Conservation (phyloP, 2,329 filamentous ascomycete species). For the Basipetospora sp. region DNA sequence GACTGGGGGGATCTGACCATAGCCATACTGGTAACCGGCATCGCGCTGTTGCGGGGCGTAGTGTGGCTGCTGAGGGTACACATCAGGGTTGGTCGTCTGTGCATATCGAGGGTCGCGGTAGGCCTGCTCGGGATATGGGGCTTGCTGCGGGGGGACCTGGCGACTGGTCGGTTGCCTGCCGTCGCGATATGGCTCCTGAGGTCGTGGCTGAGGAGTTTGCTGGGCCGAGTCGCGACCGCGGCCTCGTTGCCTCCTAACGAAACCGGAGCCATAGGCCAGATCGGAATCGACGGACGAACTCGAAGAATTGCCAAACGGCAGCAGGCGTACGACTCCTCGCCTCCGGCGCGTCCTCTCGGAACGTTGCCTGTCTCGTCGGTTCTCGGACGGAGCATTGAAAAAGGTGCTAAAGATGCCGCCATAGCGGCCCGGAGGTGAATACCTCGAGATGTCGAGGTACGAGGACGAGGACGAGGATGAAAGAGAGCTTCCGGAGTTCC, state of each 20-base stretch:
- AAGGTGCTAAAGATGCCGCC: conserved; percentile 47
- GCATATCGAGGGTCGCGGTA: conserved; percentile 2
- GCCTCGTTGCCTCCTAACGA: conserved; percentile 25
- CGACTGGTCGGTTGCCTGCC: neutral
- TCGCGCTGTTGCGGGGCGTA: neutral
- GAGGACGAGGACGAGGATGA: conserved; percentile 41
- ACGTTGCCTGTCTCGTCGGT: conserved; percentile 10
- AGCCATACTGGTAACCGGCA: conserved; percentile 1
- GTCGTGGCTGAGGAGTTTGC: conserved; percentile 3
- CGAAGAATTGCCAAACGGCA: conserved; percentile 47
- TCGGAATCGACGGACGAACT: conserved; percentile 55
- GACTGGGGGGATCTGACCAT: too few species aligned
- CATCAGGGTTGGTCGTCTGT: neutral
- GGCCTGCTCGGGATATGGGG: conserved; percentile 1
- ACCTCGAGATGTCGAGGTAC: conserved; percentile 50
- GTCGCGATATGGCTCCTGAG: conserved; percentile 1
- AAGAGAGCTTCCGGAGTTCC: conserved; percentile 19
- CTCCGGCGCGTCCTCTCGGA: conserved; percentile 18
- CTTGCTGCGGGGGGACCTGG: neutral
- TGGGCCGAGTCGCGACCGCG: conserved; percentile 6
- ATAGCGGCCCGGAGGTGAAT: conserved; percentile 29
- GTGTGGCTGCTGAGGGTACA: neutral
- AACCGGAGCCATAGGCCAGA: conserved; percentile 51
- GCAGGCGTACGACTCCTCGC: conserved; percentile 31
- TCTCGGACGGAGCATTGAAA: conserved; percentile 45